These are phyloP conservation scores for Colletotrichum cuscutae DNA, from an alignment of 2,329 filamentous ascomycete genomes.

Conservation along the genomic window DNA sequence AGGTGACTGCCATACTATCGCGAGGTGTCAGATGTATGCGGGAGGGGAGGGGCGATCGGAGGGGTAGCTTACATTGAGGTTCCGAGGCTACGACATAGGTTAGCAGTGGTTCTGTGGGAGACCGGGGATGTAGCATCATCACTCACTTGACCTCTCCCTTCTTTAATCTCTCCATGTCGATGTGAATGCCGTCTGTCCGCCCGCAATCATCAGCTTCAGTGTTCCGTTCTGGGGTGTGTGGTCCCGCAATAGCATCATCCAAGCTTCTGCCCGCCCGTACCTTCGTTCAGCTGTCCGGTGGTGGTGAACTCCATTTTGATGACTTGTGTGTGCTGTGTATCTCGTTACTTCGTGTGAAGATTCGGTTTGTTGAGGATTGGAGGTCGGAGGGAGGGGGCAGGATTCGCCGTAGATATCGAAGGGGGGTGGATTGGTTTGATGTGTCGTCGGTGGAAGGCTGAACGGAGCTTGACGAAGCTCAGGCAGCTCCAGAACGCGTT, in stretches of 20 bases:
- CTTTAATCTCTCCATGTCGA: conserved; percentile 99
- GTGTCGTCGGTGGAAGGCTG: conserved; percentile 43
- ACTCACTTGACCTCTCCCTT: conserved; percentile 98
- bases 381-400: too few species aligned
- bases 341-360: neutral
- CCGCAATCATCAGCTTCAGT: conserved; percentile 5
- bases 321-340: neutral
- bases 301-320: conserved; percentile 70
- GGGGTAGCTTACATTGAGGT: conserved; percentile 84
- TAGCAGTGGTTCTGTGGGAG: conserved; percentile 37
- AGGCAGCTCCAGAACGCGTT: conserved; percentile 60
- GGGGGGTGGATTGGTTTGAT: conserved; percentile 34
- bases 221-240: neutral
- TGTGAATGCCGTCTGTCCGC: conserved; percentile 90
- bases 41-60: conserved; percentile 13
- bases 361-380: neutral
- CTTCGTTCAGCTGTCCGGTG: conserved; percentile 72
- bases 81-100: conserved; percentile 74
- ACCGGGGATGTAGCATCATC: neutral
- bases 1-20: conserved; percentile 95
- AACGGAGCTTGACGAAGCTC: conserved; percentile 53
- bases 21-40: conserved; percentile 39
- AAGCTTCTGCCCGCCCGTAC: conserved; percentile 49
- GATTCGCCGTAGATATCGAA: neutral
- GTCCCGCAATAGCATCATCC: conserved; percentile 25